Evolutionary conservation across 192 early-diverging fungal genomes (phyloP).

Genomic region (Umbelopsis vinacea): DNA sequence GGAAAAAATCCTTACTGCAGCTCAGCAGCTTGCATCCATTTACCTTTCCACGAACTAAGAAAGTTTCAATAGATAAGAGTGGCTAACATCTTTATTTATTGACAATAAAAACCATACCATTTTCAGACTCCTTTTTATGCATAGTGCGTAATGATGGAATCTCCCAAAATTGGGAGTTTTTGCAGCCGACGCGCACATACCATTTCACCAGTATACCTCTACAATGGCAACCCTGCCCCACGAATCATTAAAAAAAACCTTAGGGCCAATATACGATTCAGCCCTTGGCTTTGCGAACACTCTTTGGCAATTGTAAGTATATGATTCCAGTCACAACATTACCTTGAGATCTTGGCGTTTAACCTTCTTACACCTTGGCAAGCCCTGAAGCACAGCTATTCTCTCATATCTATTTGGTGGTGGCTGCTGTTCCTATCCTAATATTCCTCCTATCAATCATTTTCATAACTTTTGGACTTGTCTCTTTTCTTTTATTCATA

Average conservation of each 20-base stretch:
- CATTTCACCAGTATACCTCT: neutral
- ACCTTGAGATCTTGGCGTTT: neutral
- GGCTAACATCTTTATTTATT: neutral
- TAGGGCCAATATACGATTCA: neutral
- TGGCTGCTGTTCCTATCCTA: neutral
- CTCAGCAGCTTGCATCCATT: conserved; percentile 13
- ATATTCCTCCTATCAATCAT: neutral
- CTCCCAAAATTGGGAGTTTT: no score
- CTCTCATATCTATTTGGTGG: neutral
- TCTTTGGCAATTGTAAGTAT: conserved; percentile 16
- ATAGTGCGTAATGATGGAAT: no score
- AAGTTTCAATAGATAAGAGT: neutral
- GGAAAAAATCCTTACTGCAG: conserved; percentile 2
- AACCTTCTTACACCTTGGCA: neutral
- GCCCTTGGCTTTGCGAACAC: neutral
- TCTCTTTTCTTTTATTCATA: neutral
- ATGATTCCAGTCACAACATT: neutral
- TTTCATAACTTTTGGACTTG: neutral
- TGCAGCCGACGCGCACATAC: no score
- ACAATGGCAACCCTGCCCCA: neutral
- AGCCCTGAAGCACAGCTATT: conserved; percentile 15
- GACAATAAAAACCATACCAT: neutral
- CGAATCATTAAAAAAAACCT: neutral
- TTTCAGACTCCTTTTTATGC: neutral
- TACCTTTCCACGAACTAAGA: conserved; percentile 9